Conservation (phyloP, 345 rosid species). For the Alliaria petiolata region DNA sequence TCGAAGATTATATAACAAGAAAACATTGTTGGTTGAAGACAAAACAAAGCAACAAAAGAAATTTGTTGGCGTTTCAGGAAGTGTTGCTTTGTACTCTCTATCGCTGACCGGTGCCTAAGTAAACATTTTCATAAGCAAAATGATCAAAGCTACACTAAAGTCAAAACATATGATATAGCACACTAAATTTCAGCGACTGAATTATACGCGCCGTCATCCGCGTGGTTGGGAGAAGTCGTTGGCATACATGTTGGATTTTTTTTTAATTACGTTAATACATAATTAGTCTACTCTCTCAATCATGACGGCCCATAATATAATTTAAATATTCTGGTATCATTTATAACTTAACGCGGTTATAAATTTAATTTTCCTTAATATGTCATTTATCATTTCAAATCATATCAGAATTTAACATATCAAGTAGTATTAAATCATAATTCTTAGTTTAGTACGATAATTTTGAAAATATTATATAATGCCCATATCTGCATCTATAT, state of each 20-base stretch:
- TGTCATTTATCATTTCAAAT: too few relatives aligned
- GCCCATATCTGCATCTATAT: too few relatives aligned
- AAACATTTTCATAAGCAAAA: conserved; percentile 31
- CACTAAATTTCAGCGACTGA: background rate
- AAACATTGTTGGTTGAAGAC: background rate
- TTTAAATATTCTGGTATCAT: too few relatives aligned
- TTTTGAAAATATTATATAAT: too few relatives aligned
- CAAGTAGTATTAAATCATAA: too few relatives aligned
- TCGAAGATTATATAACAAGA: background rate
- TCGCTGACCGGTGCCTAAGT: conserved; percentile 94
- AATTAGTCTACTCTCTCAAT: background rate
- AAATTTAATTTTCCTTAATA: too few relatives aligned
- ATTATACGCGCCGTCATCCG: conserved; percentile 23
- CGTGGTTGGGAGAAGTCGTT: conserved; percentile 25
- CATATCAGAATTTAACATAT: too few relatives aligned
- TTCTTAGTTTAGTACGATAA: too few relatives aligned
- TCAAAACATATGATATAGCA: background rate
- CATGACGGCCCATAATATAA: too few relatives aligned
- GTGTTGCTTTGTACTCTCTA: conserved; percentile 85
- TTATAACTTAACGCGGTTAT: too few relatives aligned
- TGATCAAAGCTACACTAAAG: background rate
- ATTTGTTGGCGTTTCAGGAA: conserved; percentile 76
- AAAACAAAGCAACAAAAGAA: background rate
- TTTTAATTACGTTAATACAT: background rate
- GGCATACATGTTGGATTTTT: conserved; percentile 18